Evolutionary conservation across 208 protist species (phyloP).

Genomic region (Acanthamoeba triangularis): DNA sequence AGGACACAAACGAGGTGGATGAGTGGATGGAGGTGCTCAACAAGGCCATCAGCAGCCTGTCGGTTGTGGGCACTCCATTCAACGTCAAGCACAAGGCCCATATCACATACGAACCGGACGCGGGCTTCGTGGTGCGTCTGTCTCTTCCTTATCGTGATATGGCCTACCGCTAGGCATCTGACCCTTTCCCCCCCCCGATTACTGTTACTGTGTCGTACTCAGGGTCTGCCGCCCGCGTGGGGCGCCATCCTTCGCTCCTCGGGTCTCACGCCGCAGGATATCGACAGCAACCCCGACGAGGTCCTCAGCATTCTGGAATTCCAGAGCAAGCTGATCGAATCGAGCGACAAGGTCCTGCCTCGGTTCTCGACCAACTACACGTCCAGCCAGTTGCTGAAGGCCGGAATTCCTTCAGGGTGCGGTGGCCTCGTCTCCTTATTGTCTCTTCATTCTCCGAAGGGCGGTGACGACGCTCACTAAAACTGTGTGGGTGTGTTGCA

Average conservation of each 20-base stretch:
- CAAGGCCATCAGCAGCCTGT: constrained; percentile 28
- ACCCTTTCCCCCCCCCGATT: no score
- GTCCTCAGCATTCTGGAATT: constrained; percentile 83
- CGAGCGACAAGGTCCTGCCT: constrained; percentile 35
- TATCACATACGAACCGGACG: constrained; percentile 81
- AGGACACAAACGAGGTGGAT: constrained; percentile 23
- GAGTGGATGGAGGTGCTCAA: constrained; percentile 23
- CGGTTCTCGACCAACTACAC: background rate
- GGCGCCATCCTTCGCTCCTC: constrained; percentile 81
- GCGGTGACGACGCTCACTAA: background rate
- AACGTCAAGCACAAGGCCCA: constrained; percentile 85
- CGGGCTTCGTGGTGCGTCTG: constrained; percentile 73
- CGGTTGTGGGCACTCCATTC: constrained; percentile 79
- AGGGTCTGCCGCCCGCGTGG: constrained; percentile 86
- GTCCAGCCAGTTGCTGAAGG: background rate
- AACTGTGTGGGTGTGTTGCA: background rate
- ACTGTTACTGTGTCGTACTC: no score
- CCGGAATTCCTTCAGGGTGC: background rate
- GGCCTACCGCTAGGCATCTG: background rate
- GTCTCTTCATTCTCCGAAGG: background rate
- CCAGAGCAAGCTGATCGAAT: constrained; percentile 62
- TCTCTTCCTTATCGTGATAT: background rate
- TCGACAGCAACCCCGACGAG: constrained; percentile 80
- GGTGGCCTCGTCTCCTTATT: background rate
- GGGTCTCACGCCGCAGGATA: constrained; percentile 79